Conservation (phyloP, 2,329 filamentous ascomycete genomes). For the Xylaria sp. region DNA sequence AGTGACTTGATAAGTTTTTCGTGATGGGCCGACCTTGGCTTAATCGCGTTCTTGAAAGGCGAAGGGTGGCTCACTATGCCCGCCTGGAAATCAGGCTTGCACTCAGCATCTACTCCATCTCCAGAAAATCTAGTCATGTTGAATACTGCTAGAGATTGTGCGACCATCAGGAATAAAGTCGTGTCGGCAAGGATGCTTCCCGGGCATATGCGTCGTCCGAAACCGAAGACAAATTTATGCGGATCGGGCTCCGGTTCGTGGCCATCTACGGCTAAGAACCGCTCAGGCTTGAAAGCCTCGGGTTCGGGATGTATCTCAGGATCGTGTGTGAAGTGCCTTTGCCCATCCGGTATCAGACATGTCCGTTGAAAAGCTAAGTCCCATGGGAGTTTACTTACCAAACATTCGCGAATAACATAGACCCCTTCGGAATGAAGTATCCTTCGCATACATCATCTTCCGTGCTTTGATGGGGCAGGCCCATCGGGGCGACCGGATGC, state of each 20-base stretch:
- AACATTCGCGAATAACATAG: conserved; percentile 36
- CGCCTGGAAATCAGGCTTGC: conserved; percentile 32
- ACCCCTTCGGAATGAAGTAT: conserved; percentile 37
- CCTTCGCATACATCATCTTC: conserved; percentile 33
- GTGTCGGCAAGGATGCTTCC: conserved; percentile 51
- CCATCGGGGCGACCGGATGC: conserved; percentile 46
- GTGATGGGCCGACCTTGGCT: conserved; percentile 42
- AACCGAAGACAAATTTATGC: conserved; percentile 48
- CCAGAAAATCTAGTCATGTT: conserved; percentile 50
- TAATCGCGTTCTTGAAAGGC: conserved; percentile 41
- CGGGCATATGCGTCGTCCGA: conserved; percentile 52
- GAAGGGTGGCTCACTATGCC: conserved; percentile 45
- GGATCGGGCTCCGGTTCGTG: conserved; percentile 47
- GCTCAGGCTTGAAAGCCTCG: conserved; percentile 49
- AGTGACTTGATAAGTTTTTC: conserved; percentile 41
- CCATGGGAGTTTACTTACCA: conserved; percentile 23
- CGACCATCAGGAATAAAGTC: conserved; percentile 51
- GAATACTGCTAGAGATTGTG: conserved; percentile 60
- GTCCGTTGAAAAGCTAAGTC: neutral
- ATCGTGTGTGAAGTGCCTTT: conserved; percentile 67
- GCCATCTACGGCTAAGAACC: conserved; percentile 46
- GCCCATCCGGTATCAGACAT: conserved; percentile 6
- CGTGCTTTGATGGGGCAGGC: conserved; percentile 32
- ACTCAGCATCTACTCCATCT: conserved; percentile 49
- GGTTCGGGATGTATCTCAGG: conserved; percentile 69